phyloP scores from a whole-genome alignment of 176 grass and related monocot genomes.

The Phragmites australis region DNA sequence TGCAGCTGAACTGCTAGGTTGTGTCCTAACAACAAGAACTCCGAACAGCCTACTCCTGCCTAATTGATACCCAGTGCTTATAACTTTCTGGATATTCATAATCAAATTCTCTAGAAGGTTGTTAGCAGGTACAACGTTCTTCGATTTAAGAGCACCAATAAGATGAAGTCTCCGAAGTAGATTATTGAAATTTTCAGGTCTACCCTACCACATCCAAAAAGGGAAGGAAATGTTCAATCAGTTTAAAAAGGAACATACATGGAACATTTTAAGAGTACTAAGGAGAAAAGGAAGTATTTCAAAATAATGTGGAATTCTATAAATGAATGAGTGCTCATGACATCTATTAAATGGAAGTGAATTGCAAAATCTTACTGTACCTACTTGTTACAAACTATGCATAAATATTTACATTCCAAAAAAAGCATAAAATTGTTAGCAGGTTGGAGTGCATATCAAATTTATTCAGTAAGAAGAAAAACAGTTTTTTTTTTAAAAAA shows the following conservation, averaged over 20 bases:
- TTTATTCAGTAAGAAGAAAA: no score
- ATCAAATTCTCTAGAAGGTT: slow-evolving; percentile 52
- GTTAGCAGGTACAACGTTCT: slow-evolving; percentile 37
- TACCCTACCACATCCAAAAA: slow-evolving; percentile 53
- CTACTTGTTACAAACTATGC: slow-evolving; percentile 9
- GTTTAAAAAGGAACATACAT: slow-evolving; percentile 21
- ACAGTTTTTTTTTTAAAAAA: no score
- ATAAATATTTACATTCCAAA: slow-evolving; percentile 13
- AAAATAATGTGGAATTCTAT: no score
- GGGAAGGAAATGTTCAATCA: slow-evolving; percentile 26
- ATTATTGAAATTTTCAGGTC: slow-evolving; percentile 80
- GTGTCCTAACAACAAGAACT: slow-evolving; percentile 52
- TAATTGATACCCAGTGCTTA: slow-evolving; percentile 41
- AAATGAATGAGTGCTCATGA: slow-evolving; percentile 5
- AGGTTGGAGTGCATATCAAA: no score
- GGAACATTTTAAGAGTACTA: background rate
- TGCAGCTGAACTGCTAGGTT: slow-evolving; percentile 47
- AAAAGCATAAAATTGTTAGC: no score
- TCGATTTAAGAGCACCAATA: slow-evolving; percentile 60
- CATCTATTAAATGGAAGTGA: background rate
- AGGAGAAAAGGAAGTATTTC: background rate
- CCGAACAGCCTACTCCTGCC: slow-evolving; percentile 59
- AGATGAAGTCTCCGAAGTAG: slow-evolving; percentile 67
- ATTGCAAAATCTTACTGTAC: background rate
- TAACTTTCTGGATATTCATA: slow-evolving; percentile 60